Base-by-base conservation (phyloP, 495 filamentous ascomycete genomes). In the Neurospora sp. region DNA sequence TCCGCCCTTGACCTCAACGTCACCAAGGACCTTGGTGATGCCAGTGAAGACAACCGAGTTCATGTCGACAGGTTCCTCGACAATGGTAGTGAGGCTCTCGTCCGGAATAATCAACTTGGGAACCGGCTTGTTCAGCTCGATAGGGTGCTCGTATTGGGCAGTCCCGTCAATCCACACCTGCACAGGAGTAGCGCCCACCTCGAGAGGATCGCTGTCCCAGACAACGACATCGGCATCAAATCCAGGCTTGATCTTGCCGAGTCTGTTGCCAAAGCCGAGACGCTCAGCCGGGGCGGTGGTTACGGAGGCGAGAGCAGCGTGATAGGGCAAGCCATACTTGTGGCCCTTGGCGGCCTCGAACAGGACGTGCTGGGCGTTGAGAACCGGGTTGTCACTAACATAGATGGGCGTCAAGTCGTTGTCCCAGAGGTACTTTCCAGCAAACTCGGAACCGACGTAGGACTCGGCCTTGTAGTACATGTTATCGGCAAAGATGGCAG, bases 101-200 rank as follows among this genome's bases (percentile, higher is more conserved):
- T 81, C 74, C 4, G 78, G 76, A 7, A 77, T 77, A 10, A 79
- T 78, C 35, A 77, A 71, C 18, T 69, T 38, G 12, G 72, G 77
- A 48, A 54, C 76, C 9, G 82, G 81, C 79, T 83, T 88, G 69
- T 75, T 71, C 73, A 83, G 77, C 80, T 81, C 81, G 71, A 84
- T 77, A 18, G 81, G 83, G 16, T 83, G 70, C n/a, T 86, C 82
- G 35, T 84, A 84, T 70, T 85, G 84, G 3, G 84, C 82, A 14
- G 81, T 87, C 7, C 90, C 89, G 76, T 92, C 90, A 73, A 92
- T 89, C 85, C 86, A 92, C 3, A 92, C 88, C 73, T 91, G 88
- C 1, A 87, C 78, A 0, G 90, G 88, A 6, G 89, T 82, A 1
- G 89, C 89, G 11, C 90, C 90, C 0, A 88, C 83, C 48, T 84